Evolutionary conservation across 495 filamentous ascomycete species (phyloP), one percentile per base, ranked within the genome.

Genomic region (Neurospora sp.): DNA sequence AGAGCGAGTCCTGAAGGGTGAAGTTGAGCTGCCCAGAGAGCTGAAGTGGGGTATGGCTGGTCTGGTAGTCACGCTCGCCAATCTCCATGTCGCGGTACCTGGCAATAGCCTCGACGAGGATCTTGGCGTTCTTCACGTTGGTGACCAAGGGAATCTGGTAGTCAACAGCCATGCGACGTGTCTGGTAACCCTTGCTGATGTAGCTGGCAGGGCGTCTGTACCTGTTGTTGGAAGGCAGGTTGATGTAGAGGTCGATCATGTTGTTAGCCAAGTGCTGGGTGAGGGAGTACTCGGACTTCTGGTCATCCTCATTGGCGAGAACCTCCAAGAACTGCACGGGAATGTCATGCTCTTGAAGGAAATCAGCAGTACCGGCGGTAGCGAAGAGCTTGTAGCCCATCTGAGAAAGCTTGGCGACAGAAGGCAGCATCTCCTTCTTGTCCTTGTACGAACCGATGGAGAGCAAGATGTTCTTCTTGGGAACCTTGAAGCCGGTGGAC

Each of bases 61-160:
- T 95, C 85, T 97, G 93, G 83, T 91, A 97, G 80, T 99, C 96
- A 73, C 93, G 87, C 49, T 90, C 90, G 80, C 89, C 87, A 74
- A 98, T 89, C 44, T 94, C 88, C 44, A 99, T 85, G 74, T 93
- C 90, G 78, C 91, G 97, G 79, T 96, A 90, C 46, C 96, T 89
- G 72, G 94, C 90, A 75, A 99, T 91, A 18, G 96, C 96, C 82
- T 99, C 96, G 76, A 99, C 92, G 62, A 99, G 82, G 72, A 99
- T 92, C 86, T 99, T 99, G 49, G 96, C 96, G 78, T 98, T 99
- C 88, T 99, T 99, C 78, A 99, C 96, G 79, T 99, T 99, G 69
- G 96, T 99, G 39, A 99, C 94, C 76, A 99, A 83, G 46, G 96
- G 96, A 49, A 95, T 97, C 82, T 98, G 95, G 83, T 98, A 99